A percentile compares a stretch with the other conserved stretches of the same genome.
Conservation (phyloP, 2,329 filamentous ascomycete genomes). For the Escovopsis sp. region DNA sequence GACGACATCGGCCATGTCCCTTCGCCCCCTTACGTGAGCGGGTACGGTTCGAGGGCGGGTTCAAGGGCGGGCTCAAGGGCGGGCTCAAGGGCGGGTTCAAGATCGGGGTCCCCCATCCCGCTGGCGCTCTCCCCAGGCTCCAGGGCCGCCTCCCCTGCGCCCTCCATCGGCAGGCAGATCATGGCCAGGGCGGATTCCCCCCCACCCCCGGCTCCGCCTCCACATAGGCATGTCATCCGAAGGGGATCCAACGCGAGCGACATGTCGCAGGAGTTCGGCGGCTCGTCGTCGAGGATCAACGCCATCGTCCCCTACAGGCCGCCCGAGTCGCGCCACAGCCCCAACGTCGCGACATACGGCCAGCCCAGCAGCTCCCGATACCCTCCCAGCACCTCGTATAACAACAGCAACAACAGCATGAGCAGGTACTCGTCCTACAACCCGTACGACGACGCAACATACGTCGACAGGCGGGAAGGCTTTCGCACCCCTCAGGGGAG, state of each 20-base stretch:
- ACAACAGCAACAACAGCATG: conserved; percentile 10
- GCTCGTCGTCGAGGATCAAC: conserved; percentile 15
- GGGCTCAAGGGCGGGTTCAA: no score
- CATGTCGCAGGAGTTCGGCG: conserved; percentile 3
- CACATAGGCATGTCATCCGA: conserved; percentile 52
- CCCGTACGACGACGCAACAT: conserved; percentile 23
- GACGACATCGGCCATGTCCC: conserved; percentile 8
- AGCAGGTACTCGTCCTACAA: conserved; percentile 25
- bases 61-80: no score
- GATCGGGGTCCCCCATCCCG: conserved; percentile 8
- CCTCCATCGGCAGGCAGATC: conserved; percentile 9
- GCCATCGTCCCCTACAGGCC: conserved; percentile 19
- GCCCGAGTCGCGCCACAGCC: conserved; percentile 19
- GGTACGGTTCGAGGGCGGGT: conserved; percentile 14
- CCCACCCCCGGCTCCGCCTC: conserved; percentile 69
- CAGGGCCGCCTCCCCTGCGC: conserved; percentile 15
- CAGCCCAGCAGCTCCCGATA: not conserved
- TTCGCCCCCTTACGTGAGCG: conserved; percentile 12
- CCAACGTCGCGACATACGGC: conserved; percentile 17
- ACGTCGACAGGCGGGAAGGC: conserved; percentile 4
- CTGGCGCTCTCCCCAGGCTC: conserved; percentile 19
- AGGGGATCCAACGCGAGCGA: conserved; percentile 7
- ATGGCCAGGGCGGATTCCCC: conserved; percentile 38
- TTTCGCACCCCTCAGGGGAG: conserved; percentile 39
- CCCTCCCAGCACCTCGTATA: not conserved